These are phyloP conservation scores for Alternaria sp. DNA, from an alignment of 2,329 filamentous ascomycete species.

Conservation along the genomic window DNA sequence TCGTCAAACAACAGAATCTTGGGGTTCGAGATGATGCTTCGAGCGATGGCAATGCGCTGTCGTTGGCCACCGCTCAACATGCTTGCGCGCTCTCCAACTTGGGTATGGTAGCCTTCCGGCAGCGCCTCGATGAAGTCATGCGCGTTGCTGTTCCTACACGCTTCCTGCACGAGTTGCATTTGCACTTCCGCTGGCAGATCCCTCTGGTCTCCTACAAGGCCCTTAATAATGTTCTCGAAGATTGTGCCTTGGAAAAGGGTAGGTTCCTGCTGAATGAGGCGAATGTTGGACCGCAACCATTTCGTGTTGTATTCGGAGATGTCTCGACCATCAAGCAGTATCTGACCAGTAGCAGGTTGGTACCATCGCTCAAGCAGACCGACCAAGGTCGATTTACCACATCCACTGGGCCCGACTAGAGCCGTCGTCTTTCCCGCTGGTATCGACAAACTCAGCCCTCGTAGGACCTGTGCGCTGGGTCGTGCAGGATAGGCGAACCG, in stretches of 20 bases:
- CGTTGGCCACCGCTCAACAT: slow-evolving; percentile 76
- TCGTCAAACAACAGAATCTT: slow-evolving; percentile 92
- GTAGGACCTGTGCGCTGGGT: slow-evolving; percentile 77
- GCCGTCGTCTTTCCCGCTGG: slow-evolving; percentile 60
- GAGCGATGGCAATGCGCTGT: slow-evolving; percentile 91
- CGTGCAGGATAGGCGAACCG: slow-evolving; percentile 93
- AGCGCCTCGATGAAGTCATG: background rate
- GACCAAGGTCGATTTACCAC: slow-evolving; percentile 91
- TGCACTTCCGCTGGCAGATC: background rate
- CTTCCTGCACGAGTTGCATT: background rate
- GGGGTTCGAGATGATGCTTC: slow-evolving; percentile 86
- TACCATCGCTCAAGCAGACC: slow-evolving; percentile 93
- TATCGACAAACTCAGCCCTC: slow-evolving; percentile 51
- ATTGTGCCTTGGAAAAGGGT: slow-evolving; percentile 55
- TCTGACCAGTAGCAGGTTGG: slow-evolving; percentile 73
- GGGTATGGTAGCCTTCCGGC: background rate
- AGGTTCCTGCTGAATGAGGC: slow-evolving; percentile 59
- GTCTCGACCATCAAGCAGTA: slow-evolving; percentile 73
- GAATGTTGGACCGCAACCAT: slow-evolving; percentile 72
- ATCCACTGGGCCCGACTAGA: slow-evolving; percentile 73
- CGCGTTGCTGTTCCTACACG: background rate
- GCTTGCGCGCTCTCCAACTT: background rate
- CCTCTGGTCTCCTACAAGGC: slow-evolving; percentile 35
- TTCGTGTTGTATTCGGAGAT: slow-evolving; percentile 49
- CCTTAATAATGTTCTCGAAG: slow-evolving; percentile 56